phyloP scores from a whole-genome alignment of 371 early-diverging fungal species.

The Choanephora cucurbitarum region DNA sequence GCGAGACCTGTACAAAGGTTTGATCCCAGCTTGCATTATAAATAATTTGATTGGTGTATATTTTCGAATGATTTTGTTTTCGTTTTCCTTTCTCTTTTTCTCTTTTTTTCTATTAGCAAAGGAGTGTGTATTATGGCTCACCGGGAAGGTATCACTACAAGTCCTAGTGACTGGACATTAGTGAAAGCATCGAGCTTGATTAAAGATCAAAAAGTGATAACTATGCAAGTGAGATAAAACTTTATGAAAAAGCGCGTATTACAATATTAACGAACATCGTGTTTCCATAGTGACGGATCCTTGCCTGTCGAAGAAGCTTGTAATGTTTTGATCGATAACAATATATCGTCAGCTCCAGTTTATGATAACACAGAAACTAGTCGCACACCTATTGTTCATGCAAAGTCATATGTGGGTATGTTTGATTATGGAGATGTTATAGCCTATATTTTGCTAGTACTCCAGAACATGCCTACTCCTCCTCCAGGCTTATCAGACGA shows the following conservation, averaged over 20 bases:
- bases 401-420: slow-evolving; percentile 72
- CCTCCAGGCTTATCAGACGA: slow-evolving; percentile 15
- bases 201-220: slow-evolving; percentile 56
- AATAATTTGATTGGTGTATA: too few species aligned
- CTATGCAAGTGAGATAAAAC: slow-evolving; percentile 43
- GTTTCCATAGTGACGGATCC: slow-evolving; percentile 36
- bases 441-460: slow-evolving; percentile 44
- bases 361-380: slow-evolving; percentile 47
- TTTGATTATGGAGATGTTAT: slow-evolving; percentile 84
- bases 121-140: slow-evolving; percentile 23
- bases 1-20: too few species aligned
- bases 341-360: slow-evolving; percentile 76
- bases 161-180: slow-evolving; percentile 62
- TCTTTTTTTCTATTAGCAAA: too few species aligned
- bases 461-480: slow-evolving; percentile 28
- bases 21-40: too few species aligned
- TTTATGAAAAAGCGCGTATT: not conserved
- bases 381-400: slow-evolving; percentile 25
- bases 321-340: slow-evolving; percentile 41
- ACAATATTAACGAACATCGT: not conserved
- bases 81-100: too few species aligned
- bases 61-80: too few species aligned
- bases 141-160: slow-evolving; percentile 62
- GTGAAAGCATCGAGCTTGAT: slow-evolving; percentile 53
- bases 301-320: slow-evolving; percentile 55